Percentiles rank a stretch among this genome's conserved stretches.
Conservation (phyloP, 225 moss, liverwort and hornwort species). For the Marchantia polymorpha region DNA sequence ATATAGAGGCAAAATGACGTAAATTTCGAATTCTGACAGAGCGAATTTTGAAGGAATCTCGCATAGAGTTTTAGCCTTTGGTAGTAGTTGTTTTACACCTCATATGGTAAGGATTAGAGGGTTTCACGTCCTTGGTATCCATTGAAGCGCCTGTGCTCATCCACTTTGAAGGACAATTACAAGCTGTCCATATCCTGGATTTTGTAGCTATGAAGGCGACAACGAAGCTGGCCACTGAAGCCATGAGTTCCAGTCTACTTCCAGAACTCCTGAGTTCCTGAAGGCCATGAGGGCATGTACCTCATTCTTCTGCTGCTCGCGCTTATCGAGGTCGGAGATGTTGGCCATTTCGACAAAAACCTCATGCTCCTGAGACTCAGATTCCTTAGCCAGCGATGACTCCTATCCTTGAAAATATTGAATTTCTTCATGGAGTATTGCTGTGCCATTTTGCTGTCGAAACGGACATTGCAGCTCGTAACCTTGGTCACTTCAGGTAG, state of each 20-base stretch:
- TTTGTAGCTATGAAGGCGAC: constrained; percentile 1
- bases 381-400: neutral
- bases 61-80: neutral
- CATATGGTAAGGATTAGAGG: neutral
- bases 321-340: neutral
- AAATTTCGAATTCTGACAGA: neutral
- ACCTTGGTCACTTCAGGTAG: neutral
- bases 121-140: constrained; percentile 1
- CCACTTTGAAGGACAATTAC: neutral
- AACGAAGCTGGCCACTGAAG: constrained; percentile 10
- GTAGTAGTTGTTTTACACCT: neutral
- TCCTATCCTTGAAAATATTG: neutral
- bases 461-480: neutral
- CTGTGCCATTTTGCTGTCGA: neutral
- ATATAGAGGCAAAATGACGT: neutral
- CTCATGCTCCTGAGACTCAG: neutral
- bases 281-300: constrained; percentile 1
- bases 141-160: constrained; percentile 4
- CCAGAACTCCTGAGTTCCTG: neutral
- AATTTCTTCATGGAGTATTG: constrained; percentile 3
- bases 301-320: constrained; percentile 5
- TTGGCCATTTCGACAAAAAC: neutral
- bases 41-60: neutral
- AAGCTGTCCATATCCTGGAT: neutral
- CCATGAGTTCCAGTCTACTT: constrained; percentile 10